These are phyloP conservation scores for Penicillium sp. DNA, from an alignment of 2,329 filamentous ascomycete species.

Conservation along the genomic window DNA sequence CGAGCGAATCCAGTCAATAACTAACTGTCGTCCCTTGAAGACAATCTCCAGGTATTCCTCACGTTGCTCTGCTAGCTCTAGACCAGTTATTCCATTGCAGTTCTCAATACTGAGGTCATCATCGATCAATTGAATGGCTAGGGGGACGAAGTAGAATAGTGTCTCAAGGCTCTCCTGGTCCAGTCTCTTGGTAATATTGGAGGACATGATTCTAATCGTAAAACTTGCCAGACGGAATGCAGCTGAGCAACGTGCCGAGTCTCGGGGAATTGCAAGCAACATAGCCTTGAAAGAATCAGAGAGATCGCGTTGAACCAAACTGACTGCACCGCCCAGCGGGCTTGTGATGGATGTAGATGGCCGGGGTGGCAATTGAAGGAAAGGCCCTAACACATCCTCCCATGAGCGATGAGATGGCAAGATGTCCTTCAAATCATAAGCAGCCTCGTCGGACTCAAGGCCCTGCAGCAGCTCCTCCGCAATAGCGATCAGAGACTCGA, in stretches of 20 bases:
- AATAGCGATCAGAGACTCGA: slow-evolving; percentile 57
- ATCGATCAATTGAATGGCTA: slow-evolving; percentile 57
- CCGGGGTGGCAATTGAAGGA: slow-evolving; percentile 44
- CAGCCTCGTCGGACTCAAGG: slow-evolving; percentile 25
- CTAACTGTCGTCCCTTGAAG: slow-evolving; percentile 48
- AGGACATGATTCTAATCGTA: slow-evolving; percentile 57
- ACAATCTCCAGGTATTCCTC: slow-evolving; percentile 55
- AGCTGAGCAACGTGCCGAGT: slow-evolving; percentile 68
- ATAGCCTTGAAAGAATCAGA: slow-evolving; percentile 24
- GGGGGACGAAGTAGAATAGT: slow-evolving; percentile 51
- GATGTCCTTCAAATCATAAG: slow-evolving; percentile 44
- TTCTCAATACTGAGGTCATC: slow-evolving; percentile 59
- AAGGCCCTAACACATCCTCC: slow-evolving; percentile 58
- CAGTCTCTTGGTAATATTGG: slow-evolving; percentile 34
- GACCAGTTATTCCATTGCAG: slow-evolving; percentile 54
- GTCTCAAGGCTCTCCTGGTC: slow-evolving; percentile 34
- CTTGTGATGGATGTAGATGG: slow-evolving; percentile 72
- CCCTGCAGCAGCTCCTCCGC: slow-evolving; percentile 49
- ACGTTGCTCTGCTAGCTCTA: slow-evolving; percentile 49
- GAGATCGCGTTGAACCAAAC: slow-evolving; percentile 53
- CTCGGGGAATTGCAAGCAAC: slow-evolving; percentile 49
- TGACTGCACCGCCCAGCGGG: slow-evolving; percentile 66
- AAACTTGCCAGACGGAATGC: slow-evolving; percentile 75
- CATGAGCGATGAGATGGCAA: slow-evolving; percentile 66
- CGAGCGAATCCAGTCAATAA: slow-evolving; percentile 45